Percentiles rank a stretch among this genome's conserved stretches.
Evolutionary conservation across 495 filamentous ascomycete genomes (phyloP).

Genomic region (Neurospora cerealis): DNA sequence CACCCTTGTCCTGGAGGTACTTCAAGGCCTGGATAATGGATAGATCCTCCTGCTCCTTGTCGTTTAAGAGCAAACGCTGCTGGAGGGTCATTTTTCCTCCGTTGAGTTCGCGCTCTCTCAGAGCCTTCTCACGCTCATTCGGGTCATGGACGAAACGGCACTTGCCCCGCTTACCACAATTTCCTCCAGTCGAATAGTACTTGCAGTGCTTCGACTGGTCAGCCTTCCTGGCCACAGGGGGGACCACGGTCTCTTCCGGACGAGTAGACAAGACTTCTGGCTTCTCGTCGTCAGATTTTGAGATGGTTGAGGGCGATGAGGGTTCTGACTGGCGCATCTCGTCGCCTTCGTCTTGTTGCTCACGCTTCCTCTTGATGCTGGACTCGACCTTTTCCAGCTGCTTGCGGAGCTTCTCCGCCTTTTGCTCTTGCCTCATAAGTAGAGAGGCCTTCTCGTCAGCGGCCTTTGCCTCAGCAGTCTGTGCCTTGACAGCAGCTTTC

Average conservation of each 20-base stretch:
- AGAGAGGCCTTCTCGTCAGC: slow-evolving; percentile 1
- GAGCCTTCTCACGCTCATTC: slow-evolving; percentile 40
- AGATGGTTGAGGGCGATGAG: slow-evolving; percentile 29
- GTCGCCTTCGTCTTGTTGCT: slow-evolving; percentile 46
- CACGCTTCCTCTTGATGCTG: slow-evolving; percentile 47
- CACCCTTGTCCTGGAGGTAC: slow-evolving; percentile 36
- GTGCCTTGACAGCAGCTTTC: slow-evolving; percentile 6
- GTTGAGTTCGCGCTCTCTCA: slow-evolving; percentile 42
- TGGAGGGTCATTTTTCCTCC: slow-evolving; percentile 46
- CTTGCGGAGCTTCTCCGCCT: slow-evolving; percentile 39
- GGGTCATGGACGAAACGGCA: slow-evolving; percentile 52
- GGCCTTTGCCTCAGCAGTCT: slow-evolving; percentile 20
- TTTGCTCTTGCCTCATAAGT: slow-evolving; percentile 34
- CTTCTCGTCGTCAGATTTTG: slow-evolving; percentile 33
- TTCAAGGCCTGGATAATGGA: slow-evolving; percentile 44
- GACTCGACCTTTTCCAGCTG: slow-evolving; percentile 42
- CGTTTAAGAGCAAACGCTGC: slow-evolving; percentile 45
- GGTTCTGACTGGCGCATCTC: slow-evolving; percentile 37
- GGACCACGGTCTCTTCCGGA: slow-evolving; percentile 21
- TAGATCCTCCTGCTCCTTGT: slow-evolving; percentile 48
- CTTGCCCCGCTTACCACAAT: slow-evolving; percentile 53
- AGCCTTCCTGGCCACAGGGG: slow-evolving; percentile 37
- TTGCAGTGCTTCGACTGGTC: slow-evolving; percentile 48
- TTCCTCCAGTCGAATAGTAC: slow-evolving; percentile 50
- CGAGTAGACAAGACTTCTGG: slow-evolving; percentile 39